Evolutionary conservation across 2,329 filamentous ascomycete genomes (phyloP), one percentile per base, ranked within the genome.

Genomic region (Trichoderma sp.): DNA sequence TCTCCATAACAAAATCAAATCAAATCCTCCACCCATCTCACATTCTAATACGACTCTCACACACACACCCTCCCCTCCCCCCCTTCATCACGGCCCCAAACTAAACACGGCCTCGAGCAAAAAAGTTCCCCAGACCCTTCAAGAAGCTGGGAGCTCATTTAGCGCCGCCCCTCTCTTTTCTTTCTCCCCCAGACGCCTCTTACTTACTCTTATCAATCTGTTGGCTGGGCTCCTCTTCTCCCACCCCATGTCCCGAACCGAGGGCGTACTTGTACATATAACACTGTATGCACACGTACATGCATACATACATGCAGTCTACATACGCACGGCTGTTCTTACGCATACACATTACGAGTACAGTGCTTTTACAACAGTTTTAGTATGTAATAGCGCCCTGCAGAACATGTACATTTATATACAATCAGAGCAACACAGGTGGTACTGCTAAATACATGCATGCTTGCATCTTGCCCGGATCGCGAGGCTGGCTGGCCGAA

Each of bases 121-220:
- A 69, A 69, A 69, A 69, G 67, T 69, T 69, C 67, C 57, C 67
- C 67, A 69, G 67, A 69, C 36, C 61, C 39, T 23, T 30, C 17
- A 20, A 17, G 30, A 47, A 47, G 28, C 28, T 28, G 28, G 28
- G 28, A 28, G 28, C 15, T n/a, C 6, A 26, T 12, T n/a, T 64
- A 64, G 61, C 61, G 61, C 61, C 36, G 34, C 61, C 61, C 20
- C 50, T 28, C 50, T 26, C 23, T 28, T 55, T 17, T 28, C 62
- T 20, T 20, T n/a, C 17, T 47, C 43, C n/a, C 43, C 43, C 39
- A 47, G 17, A 15, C 15, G 26, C 63, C 12, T 39, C 36, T 39
- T 17, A 15, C 13, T 17, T 36, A 13, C 28, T 55, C 43, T 55
- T 55, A 66, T 66, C 43, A 66, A 66, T 66, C 63, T 66, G 34